Conservation (phyloP, 164 flowering plant species). For the Chimonanthus salicifolius region DNA sequence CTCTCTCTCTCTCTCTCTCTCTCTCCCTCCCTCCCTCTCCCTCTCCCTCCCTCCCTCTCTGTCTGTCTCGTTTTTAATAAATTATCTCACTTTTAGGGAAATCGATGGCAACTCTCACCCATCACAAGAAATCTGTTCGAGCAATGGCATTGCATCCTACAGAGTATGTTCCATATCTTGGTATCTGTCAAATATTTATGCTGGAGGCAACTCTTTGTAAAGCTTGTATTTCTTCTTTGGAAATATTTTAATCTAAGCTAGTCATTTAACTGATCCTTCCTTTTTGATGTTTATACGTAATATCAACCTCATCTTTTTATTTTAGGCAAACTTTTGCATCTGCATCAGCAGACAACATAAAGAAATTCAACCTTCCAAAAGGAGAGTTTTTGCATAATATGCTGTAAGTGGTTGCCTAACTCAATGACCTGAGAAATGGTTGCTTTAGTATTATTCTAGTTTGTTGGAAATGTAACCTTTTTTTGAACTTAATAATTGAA, state of each 20-base stretch:
- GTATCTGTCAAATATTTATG: background rate
- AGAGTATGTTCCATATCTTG: slow-evolving; percentile 50
- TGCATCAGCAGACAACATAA: slow-evolving; percentile 99
- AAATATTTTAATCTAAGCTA: background rate
- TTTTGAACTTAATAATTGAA: background rate
- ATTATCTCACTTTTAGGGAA: slow-evolving; percentile 45
- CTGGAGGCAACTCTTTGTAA: background rate
- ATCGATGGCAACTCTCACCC: slow-evolving; percentile 85
- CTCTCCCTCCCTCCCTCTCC: too few species aligned
- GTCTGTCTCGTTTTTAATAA: background rate
- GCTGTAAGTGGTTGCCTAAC: slow-evolving; percentile 67
- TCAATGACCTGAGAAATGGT: background rate
- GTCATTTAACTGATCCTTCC: background rate
- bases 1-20: too few species aligned
- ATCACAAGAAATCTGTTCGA: slow-evolving; percentile 97
- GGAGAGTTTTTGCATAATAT: slow-evolving; percentile 98
- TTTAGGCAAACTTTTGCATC: slow-evolving; percentile 86
- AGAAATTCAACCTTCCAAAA: slow-evolving; percentile 87
- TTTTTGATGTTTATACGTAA: background rate
- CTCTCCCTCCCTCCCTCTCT: too few species aligned
- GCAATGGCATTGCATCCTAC: slow-evolving; percentile 94
- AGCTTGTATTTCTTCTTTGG: background rate
- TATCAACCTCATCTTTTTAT: background rate
- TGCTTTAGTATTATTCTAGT: background rate
- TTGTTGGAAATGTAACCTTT: background rate